Evolutionary conservation across 257 asterid genomes (phyloP).

Genomic region (Fraxinus cuspidata): DNA sequence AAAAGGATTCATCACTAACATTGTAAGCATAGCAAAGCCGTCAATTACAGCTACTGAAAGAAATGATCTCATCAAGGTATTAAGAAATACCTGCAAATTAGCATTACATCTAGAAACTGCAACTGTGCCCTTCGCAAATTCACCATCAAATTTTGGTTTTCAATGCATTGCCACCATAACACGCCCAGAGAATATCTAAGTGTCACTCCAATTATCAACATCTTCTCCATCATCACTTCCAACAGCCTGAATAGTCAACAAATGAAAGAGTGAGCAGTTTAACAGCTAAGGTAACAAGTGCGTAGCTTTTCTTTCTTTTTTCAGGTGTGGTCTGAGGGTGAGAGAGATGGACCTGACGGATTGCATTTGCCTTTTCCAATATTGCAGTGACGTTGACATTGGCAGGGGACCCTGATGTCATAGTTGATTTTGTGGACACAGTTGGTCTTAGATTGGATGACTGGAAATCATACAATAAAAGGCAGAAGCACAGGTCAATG

Average conservation of each 20-base stretch:
- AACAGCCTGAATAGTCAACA: constrained; percentile 63
- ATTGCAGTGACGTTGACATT: constrained; percentile 73
- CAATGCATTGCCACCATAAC: not conserved
- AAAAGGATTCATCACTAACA: not conserved
- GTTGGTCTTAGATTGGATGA: constrained; percentile 82
- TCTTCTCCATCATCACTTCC: constrained; percentile 61
- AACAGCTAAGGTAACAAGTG: constrained; percentile 2
- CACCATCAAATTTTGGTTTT: not conserved
- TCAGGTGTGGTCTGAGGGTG: constrained; percentile 19
- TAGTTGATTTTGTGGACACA: constrained; percentile 47
- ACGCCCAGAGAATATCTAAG: constrained; percentile 23
- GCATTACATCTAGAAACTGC: constrained; percentile 17
- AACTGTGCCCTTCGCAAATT: not conserved
- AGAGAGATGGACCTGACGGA: constrained; percentile 73
- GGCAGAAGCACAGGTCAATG: constrained; percentile 25
- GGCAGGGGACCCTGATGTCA: constrained; percentile 45
- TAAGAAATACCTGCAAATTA: constrained; percentile 29
- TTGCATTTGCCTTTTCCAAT: constrained; percentile 82
- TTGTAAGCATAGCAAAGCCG: not conserved
- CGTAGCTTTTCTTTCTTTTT: not conserved
- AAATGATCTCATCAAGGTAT: constrained; percentile 12
- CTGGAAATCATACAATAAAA: constrained; percentile 40
- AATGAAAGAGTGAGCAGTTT: constrained; percentile 13
- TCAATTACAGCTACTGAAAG: not conserved
- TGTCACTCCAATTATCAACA: constrained; percentile 59